Base-by-base conservation (phyloP, 805 yeast species). In the Wickerhamiella parazyma region DNA sequence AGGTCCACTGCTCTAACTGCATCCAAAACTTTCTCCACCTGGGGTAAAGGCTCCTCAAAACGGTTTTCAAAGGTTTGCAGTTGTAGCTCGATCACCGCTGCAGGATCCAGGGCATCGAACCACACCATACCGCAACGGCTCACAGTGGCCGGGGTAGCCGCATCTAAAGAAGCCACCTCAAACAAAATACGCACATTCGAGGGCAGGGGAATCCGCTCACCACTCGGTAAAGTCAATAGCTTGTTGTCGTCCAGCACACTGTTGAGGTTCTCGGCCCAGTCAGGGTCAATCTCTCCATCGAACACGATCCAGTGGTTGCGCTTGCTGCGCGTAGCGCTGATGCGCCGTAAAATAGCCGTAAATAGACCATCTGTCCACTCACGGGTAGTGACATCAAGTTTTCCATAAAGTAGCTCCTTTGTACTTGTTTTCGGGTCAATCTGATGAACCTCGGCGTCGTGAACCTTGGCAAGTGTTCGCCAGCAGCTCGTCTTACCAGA, bases 361-460 rank as follows among this genome's bases (percentile, higher is more conserved):
- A 87, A 70, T 8, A 87, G 55, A 5, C 97, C 97, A 61, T 89
- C 97, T 1, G 71, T 72, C 96, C 96, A 89, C 42, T 89, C 96
- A 24, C 94, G 64, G 0, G 96, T 86, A 0, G 83, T 69, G 1
- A 70, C 60, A 51, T 87, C 94, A 28, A 87, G 58, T 2, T 61
- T 51, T 1, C 97, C 97, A 56, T 72, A 83, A 1, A 89, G 60
- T 0, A 67, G 63, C 3, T 69, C 73, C 53, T 87, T 89, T 0
- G 73, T 58, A 45, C 83, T 49, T 0, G 81, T 81, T 53, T 87
- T 86, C 1, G 94, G 78, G 56, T 87, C 94, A 37, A 89, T 70
- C 1, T 64, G 59, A 47, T 69, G 68, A 4, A 58, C 50, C 0
- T 67, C 55, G 36, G 64, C 65, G 6, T 69, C 75, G 1, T 52